phyloP scores from a whole-genome alignment of 768 basidiomycete species.

The Suillus decipiens region DNA sequence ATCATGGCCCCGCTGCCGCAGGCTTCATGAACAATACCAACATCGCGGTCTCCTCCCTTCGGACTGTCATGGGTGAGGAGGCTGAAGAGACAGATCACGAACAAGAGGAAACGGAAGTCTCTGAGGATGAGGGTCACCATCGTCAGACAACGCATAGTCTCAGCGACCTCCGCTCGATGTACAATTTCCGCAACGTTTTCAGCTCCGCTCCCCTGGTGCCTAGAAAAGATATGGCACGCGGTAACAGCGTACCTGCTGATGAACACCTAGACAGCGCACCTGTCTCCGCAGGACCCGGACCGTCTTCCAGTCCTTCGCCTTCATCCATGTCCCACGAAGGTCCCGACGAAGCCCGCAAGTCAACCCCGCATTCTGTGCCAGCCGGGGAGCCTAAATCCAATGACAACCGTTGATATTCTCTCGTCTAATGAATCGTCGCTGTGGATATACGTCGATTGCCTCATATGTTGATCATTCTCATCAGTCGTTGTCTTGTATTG shows the following conservation, averaged over 20 bases:
- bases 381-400: neutral
- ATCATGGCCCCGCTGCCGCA: slow-evolving; percentile 24
- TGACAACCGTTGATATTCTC: neutral
- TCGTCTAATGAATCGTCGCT: neutral
- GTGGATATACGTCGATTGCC: slow-evolving; percentile 4
- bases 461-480: slow-evolving; percentile 8
- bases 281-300: slow-evolving; percentile 5
- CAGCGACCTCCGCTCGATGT: slow-evolving; percentile 31
- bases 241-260: slow-evolving; percentile 4
- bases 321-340: slow-evolving; percentile 3
- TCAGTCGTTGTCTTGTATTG: slow-evolving; percentile 3
- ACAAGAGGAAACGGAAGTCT: slow-evolving; percentile 34
- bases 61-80: slow-evolving; percentile 32
- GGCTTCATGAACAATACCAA: slow-evolving; percentile 39
- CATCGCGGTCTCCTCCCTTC: slow-evolving; percentile 37
- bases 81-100: slow-evolving; percentile 32
- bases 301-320: slow-evolving; percentile 7
- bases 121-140: slow-evolving; percentile 30
- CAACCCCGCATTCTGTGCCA: neutral
- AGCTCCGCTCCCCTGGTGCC: slow-evolving; percentile 3
- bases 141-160: slow-evolving; percentile 17
- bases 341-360: neutral
- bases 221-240: slow-evolving; percentile 2
- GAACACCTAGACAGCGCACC: slow-evolving; percentile 2
- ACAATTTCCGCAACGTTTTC: slow-evolving; percentile 25